Evolutionary conservation across 1,139 yeast species (phyloP).

Genomic region (Candida labiduridarum): DNA sequence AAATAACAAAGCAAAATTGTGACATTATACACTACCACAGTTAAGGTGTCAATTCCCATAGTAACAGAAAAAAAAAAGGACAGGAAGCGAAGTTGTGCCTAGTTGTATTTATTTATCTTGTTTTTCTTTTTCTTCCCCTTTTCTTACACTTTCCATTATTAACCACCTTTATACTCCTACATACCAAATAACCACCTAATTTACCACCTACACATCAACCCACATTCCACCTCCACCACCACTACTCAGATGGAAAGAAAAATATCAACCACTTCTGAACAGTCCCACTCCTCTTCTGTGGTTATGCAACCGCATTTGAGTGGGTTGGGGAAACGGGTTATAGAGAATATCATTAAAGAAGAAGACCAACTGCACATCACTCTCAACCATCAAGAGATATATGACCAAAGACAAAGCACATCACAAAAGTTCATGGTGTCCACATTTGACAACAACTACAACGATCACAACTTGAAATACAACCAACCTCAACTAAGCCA

Average conservation of each 20-base stretch:
- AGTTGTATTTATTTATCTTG: neutral
- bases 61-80: neutral
- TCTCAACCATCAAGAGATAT: conserved; percentile 40
- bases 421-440: conserved; percentile 26
- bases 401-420: conserved; percentile 35
- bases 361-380: conserved; percentile 20
- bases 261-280: conserved; percentile 25
- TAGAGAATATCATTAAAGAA: conserved; percentile 27
- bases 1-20: too few species aligned
- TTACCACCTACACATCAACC: neutral
- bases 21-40: too few species aligned
- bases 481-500: neutral
- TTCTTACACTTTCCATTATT: neutral
- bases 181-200: neutral
- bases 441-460: conserved; percentile 29
- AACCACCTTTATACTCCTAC: neutral
- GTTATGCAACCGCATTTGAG: conserved; percentile 29
- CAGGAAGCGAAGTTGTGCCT: neutral
- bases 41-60: neutral
- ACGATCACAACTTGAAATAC: conserved; percentile 20
- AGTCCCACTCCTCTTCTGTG: conserved; percentile 30
- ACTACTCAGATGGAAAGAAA: conserved; percentile 25
- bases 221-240: too few species aligned
- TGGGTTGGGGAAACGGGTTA: conserved; percentile 34
- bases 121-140: neutral